These are phyloP conservation scores for Stropharia rugosoannulata DNA, from an alignment of 768 basidiomycete genomes.

Conservation along the genomic window DNA sequence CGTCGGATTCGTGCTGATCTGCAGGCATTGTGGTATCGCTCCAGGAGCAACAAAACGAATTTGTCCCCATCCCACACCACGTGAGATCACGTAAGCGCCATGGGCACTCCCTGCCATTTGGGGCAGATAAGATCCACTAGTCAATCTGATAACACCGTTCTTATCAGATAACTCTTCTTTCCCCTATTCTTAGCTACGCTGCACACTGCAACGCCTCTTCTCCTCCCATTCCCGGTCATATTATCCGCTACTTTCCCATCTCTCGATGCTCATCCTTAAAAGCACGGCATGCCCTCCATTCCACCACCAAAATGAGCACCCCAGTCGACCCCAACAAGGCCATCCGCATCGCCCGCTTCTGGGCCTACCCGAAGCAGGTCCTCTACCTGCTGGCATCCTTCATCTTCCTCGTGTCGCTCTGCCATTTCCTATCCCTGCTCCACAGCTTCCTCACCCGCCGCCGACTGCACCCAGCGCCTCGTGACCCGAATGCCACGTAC, in stretches of 20 bases:
- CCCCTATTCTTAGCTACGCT: background rate
- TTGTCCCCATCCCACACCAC: constrained; percentile 21
- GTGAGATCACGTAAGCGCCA: constrained; percentile 38
- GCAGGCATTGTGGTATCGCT: constrained; percentile 23
- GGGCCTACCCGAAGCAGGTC: constrained; percentile 37
- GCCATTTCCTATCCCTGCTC: constrained; percentile 27
- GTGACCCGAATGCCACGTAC: background rate
- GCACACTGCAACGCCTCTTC: constrained; percentile 2
- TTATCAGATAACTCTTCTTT: constrained; percentile 18
- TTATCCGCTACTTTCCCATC: background rate
- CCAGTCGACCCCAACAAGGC: constrained; percentile 22
- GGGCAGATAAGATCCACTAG: constrained; percentile 16
- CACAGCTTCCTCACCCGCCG: constrained; percentile 17
- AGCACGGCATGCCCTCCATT: background rate
- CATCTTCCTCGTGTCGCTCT: constrained; percentile 37
- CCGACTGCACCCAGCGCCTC: background rate
- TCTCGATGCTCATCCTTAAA: background rate
- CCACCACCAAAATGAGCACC: background rate
- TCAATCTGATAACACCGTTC: constrained; percentile 16
- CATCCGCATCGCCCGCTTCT: constrained; percentile 22
- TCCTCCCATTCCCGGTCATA: background rate
- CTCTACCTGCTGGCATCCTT: constrained; percentile 43
- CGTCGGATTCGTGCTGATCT: constrained; percentile 23
- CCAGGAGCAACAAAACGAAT: constrained; percentile 31
- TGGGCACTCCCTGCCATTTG: background rate